Percentiles rank a stretch among this genome's conserved stretches.
Conservation (phyloP, 2,329 filamentous ascomycete species). For the Clarireedia monteithiana region DNA sequence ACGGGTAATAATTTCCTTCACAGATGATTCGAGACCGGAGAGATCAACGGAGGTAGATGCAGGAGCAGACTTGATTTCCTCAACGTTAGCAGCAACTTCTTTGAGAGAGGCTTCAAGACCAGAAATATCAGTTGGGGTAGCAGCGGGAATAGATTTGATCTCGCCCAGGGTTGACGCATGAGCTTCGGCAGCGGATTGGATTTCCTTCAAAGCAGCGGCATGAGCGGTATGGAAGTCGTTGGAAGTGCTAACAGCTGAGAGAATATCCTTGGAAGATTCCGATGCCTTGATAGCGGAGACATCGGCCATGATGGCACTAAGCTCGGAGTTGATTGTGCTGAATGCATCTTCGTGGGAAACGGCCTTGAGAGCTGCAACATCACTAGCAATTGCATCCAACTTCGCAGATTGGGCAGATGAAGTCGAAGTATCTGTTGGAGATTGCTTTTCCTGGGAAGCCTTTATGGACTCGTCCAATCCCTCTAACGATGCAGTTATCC, state of each 20-base stretch:
- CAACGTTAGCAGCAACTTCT: slow-evolving; percentile 11
- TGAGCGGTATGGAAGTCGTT: slow-evolving; percentile 21
- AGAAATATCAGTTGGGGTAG: slow-evolving; percentile 15
- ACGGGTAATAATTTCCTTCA: slow-evolving; percentile 15
- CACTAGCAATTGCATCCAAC: slow-evolving; percentile 19
- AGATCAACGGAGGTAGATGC: slow-evolving; percentile 15
- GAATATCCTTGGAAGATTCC: slow-evolving; percentile 18
- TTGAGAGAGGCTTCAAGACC: slow-evolving; percentile 8
- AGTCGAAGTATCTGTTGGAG: slow-evolving; percentile 20
- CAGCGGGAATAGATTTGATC: slow-evolving; percentile 10
- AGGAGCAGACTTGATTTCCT: slow-evolving; percentile 8
- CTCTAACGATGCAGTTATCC: slow-evolving; percentile 22
- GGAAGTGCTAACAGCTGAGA: slow-evolving; percentile 16
- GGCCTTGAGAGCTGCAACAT: slow-evolving; percentile 20
- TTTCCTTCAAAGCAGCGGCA: slow-evolving; percentile 14
- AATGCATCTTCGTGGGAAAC: slow-evolving; percentile 17
- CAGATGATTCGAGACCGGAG: slow-evolving; percentile 11
- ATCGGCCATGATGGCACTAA: slow-evolving; percentile 24
- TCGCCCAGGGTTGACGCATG: slow-evolving; percentile 10
- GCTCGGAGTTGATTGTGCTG: slow-evolving; percentile 17
- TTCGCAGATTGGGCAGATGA: slow-evolving; percentile 20
- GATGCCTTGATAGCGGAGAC: slow-evolving; percentile 15
- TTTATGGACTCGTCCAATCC: slow-evolving; percentile 22
- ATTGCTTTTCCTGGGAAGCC: slow-evolving; percentile 20
- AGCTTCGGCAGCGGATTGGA: slow-evolving; percentile 14